Conservation (phyloP, 2,329 filamentous ascomycete genomes). For the Trichoderma sp. region DNA sequence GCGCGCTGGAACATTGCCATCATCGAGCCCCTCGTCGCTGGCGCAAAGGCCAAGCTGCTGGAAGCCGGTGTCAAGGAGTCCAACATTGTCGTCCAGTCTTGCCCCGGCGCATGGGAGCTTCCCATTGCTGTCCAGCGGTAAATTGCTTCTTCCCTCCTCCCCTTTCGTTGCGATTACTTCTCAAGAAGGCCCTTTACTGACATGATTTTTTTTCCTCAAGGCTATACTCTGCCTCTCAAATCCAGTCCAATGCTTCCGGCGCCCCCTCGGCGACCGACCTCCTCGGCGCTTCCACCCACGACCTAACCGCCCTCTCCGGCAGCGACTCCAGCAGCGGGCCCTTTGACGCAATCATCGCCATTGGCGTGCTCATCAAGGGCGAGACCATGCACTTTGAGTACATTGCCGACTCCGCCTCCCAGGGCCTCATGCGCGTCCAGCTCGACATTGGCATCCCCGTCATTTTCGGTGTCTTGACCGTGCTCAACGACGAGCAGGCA, state of each 20-base stretch:
- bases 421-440: slow-evolving; percentile 93
- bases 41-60: slow-evolving; percentile 76
- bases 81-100: slow-evolving; percentile 87
- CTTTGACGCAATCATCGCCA: slow-evolving; percentile 93
- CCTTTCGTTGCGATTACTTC: slow-evolving; percentile 13
- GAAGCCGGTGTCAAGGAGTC: slow-evolving; percentile 80
- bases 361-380: slow-evolving; percentile 97
- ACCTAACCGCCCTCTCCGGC: slow-evolving; percentile 59
- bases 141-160: slow-evolving; percentile 38
- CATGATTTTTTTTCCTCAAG: slow-evolving; percentile 38
- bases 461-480: slow-evolving; percentile 88
- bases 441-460: slow-evolving; percentile 87
- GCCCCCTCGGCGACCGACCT: slow-evolving; percentile 74
- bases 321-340: slow-evolving; percentile 59
- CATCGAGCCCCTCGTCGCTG: slow-evolving; percentile 81
- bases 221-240: slow-evolving; percentile 82
- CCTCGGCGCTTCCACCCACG: slow-evolving; percentile 68
- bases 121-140: slow-evolving; percentile 87
- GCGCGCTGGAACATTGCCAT: slow-evolving; percentile 92
- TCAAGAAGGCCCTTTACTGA: background rate
- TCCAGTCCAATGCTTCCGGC: slow-evolving; percentile 71
- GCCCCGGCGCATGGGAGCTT: slow-evolving; percentile 93
- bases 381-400: slow-evolving; percentile 99
- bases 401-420: slow-evolving; percentile 87
- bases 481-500: slow-evolving; percentile 87